Evolutionary conservation across 768 basidiomycete species (phyloP).

Genomic region (Tephrocybe sp.): DNA sequence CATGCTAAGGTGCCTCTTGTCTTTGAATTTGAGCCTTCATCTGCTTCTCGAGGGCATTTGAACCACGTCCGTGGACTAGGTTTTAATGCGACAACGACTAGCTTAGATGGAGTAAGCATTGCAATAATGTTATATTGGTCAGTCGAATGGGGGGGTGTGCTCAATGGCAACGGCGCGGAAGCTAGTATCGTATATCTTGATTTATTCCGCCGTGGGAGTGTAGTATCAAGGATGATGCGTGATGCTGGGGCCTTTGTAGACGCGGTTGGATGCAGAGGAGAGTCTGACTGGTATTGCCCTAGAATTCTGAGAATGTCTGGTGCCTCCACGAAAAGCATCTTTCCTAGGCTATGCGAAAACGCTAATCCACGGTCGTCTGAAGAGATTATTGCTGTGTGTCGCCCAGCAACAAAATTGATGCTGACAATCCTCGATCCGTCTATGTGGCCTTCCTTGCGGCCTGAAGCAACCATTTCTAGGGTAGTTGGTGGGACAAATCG

Average conservation of each 20-base stretch:
- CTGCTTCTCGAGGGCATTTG: constrained; percentile 56
- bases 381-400: constrained; percentile 90
- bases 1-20: constrained; percentile 73
- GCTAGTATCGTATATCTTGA: constrained; percentile 68
- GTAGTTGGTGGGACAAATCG: constrained; percentile 72
- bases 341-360: constrained; percentile 93
- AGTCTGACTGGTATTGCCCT: constrained; percentile 78
- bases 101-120: constrained; percentile 83
- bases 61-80: constrained; percentile 94
- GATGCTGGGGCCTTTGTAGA: constrained; percentile 10
- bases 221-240: constrained; percentile 17
- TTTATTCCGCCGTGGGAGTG: constrained; percentile 42
- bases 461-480: constrained; percentile 62
- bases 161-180: constrained; percentile 81
- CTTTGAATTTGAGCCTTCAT: constrained; percentile 44
- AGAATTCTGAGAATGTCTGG: constrained; percentile 92
- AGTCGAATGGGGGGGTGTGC: constrained; percentile 66
- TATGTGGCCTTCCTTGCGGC: constrained; percentile 85
- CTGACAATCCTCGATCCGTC: constrained; percentile 74
- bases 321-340: constrained; percentile 92
- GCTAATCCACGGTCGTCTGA: constrained; percentile 90
- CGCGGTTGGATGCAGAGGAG: constrained; percentile 10
- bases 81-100: constrained; percentile 91
- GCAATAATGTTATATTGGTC: constrained; percentile 82
- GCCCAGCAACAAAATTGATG: constrained; percentile 83